These are phyloP conservation scores for Lodderomyces parapsilosis DNA, from an alignment of 1,139 yeast genomes.

Conservation along the genomic window DNA sequence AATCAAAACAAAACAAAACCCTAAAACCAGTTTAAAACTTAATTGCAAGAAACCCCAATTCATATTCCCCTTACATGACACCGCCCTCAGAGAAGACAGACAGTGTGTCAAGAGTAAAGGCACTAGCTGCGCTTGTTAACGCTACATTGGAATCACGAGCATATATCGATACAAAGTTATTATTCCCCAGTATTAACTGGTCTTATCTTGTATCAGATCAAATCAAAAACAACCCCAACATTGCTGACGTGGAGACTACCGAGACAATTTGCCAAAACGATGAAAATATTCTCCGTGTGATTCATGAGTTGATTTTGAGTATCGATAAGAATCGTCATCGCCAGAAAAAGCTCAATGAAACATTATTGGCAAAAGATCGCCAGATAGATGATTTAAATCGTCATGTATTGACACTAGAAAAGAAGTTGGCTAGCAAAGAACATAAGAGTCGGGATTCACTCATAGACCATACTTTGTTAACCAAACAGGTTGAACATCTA, in stretches of 20 bases:
- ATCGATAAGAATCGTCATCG: slow-evolving; percentile 40
- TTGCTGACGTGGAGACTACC: slow-evolving; percentile 22
- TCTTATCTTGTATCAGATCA: slow-evolving; percentile 24
- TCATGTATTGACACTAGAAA: slow-evolving; percentile 23
- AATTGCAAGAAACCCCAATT: too few species aligned
- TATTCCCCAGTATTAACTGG: slow-evolving; percentile 39
- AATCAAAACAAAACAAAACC: slow-evolving; percentile 4
- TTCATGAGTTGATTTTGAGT: slow-evolving; percentile 39
- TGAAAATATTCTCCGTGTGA: slow-evolving; percentile 40
- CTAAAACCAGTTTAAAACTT: too few species aligned
- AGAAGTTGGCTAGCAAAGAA: slow-evolving; percentile 19
- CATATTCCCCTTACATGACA: too few species aligned
- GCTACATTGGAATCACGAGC: slow-evolving; percentile 38
- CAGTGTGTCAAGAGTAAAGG: slow-evolving; percentile 13
- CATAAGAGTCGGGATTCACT: slow-evolving; percentile 16
- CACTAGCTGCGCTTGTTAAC: slow-evolving; percentile 40
- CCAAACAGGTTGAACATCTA: slow-evolving; percentile 21
- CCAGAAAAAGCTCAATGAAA: slow-evolving; percentile 31
- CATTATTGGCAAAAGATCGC: slow-evolving; percentile 30
- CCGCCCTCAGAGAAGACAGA: neutral
- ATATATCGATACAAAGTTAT: slow-evolving; percentile 31
- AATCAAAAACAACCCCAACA: neutral
- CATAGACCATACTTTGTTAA: slow-evolving; percentile 20
- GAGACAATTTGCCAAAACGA: slow-evolving; percentile 42
- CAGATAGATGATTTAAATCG: slow-evolving; percentile 26